Percentiles rank a stretch among this genome's conserved stretches.
Evolutionary conservation across 2,329 filamentous ascomycete genomes (phyloP).

Genomic region (Pseudogymnoascus sp.): DNA sequence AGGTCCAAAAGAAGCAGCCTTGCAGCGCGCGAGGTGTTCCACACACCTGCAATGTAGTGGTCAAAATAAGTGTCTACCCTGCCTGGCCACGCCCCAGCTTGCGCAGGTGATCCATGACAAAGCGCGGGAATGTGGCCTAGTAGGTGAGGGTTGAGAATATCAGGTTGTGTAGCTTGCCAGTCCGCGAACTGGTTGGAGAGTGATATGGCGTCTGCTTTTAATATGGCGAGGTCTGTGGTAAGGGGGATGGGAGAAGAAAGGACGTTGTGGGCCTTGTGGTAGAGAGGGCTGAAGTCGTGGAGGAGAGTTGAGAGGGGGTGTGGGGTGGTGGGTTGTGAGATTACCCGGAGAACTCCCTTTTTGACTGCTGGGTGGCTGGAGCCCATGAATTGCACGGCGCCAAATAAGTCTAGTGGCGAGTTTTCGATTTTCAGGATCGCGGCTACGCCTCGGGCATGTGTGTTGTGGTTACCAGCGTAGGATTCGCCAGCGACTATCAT

Average conservation of each 20-base stretch:
- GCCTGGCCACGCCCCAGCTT: constrained; percentile 46
- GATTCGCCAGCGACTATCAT: constrained; percentile 15
- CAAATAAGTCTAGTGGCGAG: constrained; percentile 12
- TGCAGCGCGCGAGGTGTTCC: constrained; percentile 44
- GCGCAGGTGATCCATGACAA: neutral
- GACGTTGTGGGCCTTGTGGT: neutral
- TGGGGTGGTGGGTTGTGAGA: neutral
- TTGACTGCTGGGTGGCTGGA: neutral
- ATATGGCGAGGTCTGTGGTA: neutral
- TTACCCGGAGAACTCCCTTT: neutral
- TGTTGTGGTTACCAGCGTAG: constrained; percentile 13
- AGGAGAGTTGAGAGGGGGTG: neutral
- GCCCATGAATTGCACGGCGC: neutral
- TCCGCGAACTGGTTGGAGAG: constrained; percentile 9
- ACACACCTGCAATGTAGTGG: constrained; percentile 46
- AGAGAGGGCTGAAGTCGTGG: neutral
- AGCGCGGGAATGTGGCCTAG: constrained; percentile 8
- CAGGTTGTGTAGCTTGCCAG: constrained; percentile 15
- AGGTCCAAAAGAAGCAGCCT: constrained; percentile 44
- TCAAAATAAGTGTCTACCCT: constrained; percentile 49
- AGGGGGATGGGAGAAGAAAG: neutral
- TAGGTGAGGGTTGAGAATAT: constrained; percentile 14
- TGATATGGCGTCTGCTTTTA: constrained; percentile 9
- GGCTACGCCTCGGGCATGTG: constrained; percentile 17
- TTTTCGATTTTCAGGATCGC: constrained; percentile 12